A percentile compares a stretch with the other conserved stretches of the same genome.
Evolutionary conservation across 2,329 filamentous ascomycete genomes (phyloP).

Genomic region (Boeremia lycopersici): DNA sequence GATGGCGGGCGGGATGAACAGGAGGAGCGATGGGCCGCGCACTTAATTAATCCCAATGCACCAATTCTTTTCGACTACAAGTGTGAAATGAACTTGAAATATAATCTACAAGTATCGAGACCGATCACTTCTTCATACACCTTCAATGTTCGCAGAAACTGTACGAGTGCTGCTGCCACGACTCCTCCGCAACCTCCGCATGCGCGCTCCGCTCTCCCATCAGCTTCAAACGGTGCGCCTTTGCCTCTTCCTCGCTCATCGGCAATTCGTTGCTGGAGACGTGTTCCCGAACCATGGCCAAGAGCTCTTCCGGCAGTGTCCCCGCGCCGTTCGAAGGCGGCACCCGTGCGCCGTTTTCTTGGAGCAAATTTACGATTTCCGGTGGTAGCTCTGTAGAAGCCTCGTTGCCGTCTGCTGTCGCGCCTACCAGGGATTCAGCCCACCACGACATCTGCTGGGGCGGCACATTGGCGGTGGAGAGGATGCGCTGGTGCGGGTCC

Average conservation of each 20-base stretch:
- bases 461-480: slow-evolving; percentile 58
- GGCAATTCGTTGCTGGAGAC: slow-evolving; percentile 13
- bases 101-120: too few relatives aligned
- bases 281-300: slow-evolving; percentile 19
- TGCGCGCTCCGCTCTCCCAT: slow-evolving; percentile 12
- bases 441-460: background rate
- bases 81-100: too few relatives aligned
- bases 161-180: background rate
- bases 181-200: background rate
- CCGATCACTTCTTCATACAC: background rate
- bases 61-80: too few relatives aligned
- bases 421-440: background rate
- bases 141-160: slow-evolving; percentile 4
- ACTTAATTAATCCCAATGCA: background rate
- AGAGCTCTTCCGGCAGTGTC: slow-evolving; percentile 23
- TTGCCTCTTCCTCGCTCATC: slow-evolving; percentile 27
- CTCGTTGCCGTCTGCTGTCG: background rate
- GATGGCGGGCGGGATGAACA: slow-evolving; percentile 25
- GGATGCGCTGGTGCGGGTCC: slow-evolving; percentile 58
- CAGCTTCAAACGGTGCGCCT: slow-evolving; percentile 14
- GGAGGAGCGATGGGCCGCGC: slow-evolving; percentile 1
- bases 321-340: background rate
- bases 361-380: slow-evolving; percentile 21
- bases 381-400: slow-evolving; percentile 21
- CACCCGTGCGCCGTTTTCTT: slow-evolving; percentile 5